Percentiles rank a stretch among this genome's conserved stretches.
Conservation (phyloP, 2,329 filamentous ascomycete genomes). For the Xylaria sp. region DNA sequence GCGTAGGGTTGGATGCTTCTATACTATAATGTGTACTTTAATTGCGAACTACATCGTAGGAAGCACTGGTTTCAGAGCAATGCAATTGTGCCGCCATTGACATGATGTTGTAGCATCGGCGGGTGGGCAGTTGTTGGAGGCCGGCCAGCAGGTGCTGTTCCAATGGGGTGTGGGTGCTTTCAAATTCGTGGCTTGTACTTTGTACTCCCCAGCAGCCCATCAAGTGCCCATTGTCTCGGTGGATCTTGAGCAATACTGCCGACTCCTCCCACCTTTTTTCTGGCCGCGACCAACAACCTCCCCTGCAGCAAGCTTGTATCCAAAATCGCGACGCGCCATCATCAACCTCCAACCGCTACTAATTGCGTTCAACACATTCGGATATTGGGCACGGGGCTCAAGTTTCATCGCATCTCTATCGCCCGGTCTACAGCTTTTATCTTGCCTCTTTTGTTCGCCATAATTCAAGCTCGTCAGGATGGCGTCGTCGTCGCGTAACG, state of each 20-base stretch:
- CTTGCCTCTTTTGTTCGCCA: not conserved
- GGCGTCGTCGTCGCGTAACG: constrained; percentile 49
- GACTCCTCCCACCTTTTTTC: constrained; percentile 10
- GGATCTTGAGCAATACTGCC: constrained; percentile 13
- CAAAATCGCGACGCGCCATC: constrained; percentile 16
- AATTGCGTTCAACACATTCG: not conserved
- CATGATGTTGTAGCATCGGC: not conserved
- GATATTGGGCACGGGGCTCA: not conserved
- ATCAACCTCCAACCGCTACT: not conserved
- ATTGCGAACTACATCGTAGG: constrained; percentile 11
- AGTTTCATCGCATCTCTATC: not conserved
- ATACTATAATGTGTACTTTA: constrained; percentile 14
- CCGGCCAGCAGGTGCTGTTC: too few species aligned
- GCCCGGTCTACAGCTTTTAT: constrained; percentile 2
- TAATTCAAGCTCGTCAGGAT: constrained; percentile 32
- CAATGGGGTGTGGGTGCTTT: too few species aligned
- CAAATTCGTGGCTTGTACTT: too few species aligned
- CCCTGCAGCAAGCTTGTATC: not conserved
- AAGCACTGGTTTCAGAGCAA: constrained; percentile 12
- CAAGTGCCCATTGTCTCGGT: constrained; percentile 5
- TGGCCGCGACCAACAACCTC: constrained; percentile 11
- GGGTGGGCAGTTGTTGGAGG: too few species aligned
- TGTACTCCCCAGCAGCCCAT: not conserved
- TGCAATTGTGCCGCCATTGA: not conserved
- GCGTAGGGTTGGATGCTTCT: constrained; percentile 16